phyloP scores from a whole-genome alignment of 306 rosid species.

The Trifolium pratense region DNA sequence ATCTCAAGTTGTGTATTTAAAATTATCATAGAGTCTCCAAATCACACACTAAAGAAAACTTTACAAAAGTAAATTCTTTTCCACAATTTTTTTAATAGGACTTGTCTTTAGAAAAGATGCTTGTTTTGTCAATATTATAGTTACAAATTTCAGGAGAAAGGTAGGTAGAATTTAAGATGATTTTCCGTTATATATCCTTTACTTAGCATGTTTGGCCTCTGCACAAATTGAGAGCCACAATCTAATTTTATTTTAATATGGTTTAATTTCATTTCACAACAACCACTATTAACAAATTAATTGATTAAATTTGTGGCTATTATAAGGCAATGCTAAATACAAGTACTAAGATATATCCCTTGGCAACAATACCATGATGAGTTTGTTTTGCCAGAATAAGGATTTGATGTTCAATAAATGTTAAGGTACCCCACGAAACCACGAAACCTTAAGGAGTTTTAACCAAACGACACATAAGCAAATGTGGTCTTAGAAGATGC shows the following conservation, averaged over 20 bases:
- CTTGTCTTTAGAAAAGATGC: not conserved
- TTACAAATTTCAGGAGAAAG: constrained; percentile 30
- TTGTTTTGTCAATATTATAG: constrained; percentile 22
- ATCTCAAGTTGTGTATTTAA: constrained; percentile 3
- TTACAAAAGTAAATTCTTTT: not conserved
- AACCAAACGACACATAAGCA: too few relatives aligned
- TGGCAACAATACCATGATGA: not conserved
- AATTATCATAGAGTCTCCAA: not conserved
- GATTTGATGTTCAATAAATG: constrained; percentile 10
- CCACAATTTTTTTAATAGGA: not conserved
- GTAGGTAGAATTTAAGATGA: constrained; percentile 33
- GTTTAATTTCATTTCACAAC: not conserved
- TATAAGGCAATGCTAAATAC: not conserved
- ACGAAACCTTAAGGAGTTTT: too few relatives aligned
- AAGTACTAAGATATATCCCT: not conserved
- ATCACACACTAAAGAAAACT: not conserved
- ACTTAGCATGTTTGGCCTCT: constrained; percentile 22
- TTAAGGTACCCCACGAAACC: not conserved
- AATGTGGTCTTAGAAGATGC: too few relatives aligned
- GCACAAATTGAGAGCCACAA: constrained; percentile 31
- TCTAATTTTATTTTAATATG: not conserved
- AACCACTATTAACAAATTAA: constrained; percentile 1
- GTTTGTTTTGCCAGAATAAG: constrained; percentile 10
- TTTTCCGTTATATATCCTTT: constrained; percentile 25
- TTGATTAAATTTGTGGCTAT: constrained; percentile 24